Base-by-base conservation (phyloP, 306 rosid species). In the Rubus parviflorus region DNA sequence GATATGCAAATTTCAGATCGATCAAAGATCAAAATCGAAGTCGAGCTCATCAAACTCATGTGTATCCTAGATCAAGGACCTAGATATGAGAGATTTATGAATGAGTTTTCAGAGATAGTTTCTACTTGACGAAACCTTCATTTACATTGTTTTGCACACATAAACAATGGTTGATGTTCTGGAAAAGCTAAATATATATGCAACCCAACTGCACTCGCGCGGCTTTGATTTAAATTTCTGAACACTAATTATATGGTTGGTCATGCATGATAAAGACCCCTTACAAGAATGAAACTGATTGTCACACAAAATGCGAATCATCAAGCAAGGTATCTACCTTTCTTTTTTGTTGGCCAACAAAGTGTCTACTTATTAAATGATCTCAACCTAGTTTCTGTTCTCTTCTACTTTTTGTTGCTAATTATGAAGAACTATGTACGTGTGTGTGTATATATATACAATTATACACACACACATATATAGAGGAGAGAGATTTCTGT, bases 271-370 rank as follows among this genome's bases (percentile, higher is more conserved):
- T 6, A 6, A 72, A 23, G 23, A 37, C 48, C 37, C 57, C 35
- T 17, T 51, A 5, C 64, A 11, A 10, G 42, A 52, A 72, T 72
- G 47, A 72, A 3, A 6, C 13, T 51, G 62, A 51, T 8, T 71
- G 47, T 72, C 67, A 25, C 37, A 37, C 35, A 16, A 5, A 30
- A 22, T 19, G 48, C 63, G 16, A 5, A 25, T 16, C 41, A 52
- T 70, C 60, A 70, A 70, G 46, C 46, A 70, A 70, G 11, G 75
- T 12, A 61, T 70, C 20, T 19, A 52, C 63, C 43, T 72, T 37
- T 6, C 43, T 22, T 38, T 71, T 52, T 40, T 7, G 6, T 19
- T 52, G 63, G 75, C 63, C 63, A 71, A 71, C 48, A 11, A 49
- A 51, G 75, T 62, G 45, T 22, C 38, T 61, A 35, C 22, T 58